Evolutionary conservation across 495 filamentous ascomycete species (phyloP).

Genomic region (Cercophora sp.): DNA sequence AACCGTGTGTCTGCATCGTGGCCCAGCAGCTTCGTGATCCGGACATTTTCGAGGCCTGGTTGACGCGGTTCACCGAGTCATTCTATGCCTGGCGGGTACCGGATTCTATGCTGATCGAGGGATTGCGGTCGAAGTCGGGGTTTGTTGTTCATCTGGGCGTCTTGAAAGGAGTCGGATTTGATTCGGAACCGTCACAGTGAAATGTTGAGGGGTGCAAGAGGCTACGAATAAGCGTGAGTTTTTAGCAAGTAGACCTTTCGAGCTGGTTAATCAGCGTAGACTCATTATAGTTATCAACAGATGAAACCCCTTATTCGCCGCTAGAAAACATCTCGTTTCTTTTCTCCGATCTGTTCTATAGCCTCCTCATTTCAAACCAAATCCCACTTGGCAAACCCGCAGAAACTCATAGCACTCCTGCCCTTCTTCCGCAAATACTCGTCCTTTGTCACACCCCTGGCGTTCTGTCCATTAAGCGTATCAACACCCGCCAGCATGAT

Average conservation of each 20-base stretch:
- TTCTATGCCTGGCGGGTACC: constrained; percentile 80
- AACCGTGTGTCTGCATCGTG: constrained; percentile 56
- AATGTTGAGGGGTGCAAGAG: no score
- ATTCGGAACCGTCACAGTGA: no score
- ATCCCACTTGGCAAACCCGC: constrained; percentile 65
- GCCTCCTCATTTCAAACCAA: no score
- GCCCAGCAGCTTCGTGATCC: constrained; percentile 82
- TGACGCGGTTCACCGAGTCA: constrained; percentile 55
- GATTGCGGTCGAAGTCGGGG: constrained; percentile 55
- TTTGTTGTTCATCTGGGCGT: constrained; percentile 67
- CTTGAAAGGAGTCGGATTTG: constrained; percentile 36
- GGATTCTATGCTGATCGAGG: constrained; percentile 47
- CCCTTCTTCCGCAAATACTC: constrained; percentile 62
- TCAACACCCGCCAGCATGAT: constrained; percentile 60
- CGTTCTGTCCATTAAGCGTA: constrained; percentile 59
- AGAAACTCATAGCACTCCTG: constrained; percentile 57
- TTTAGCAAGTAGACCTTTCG: no score
- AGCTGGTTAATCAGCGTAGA: no score
- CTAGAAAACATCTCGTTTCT: no score
- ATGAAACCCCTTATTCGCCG: no score
- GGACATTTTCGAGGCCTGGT: constrained; percentile 81
- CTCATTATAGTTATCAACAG: no score
- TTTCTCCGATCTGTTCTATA: no score
- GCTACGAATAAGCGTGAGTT: no score
- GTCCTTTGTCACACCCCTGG: constrained; percentile 60